phyloP scores from a whole-genome alignment of 1,284 basidiomycete species.

The Rhodotorula sp. region DNA sequence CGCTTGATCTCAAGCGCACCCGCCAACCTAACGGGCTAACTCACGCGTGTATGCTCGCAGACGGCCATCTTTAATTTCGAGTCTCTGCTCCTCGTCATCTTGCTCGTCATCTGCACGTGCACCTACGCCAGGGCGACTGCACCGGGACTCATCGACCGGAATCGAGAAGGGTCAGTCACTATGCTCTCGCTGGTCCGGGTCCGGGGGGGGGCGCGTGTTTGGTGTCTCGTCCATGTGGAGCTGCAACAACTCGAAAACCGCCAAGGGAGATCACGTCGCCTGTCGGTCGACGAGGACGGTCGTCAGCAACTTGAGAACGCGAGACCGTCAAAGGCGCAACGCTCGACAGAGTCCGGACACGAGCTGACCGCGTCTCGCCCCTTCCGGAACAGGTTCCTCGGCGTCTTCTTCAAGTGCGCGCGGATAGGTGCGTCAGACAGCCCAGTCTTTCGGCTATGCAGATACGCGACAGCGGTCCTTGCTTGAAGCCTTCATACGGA shows the following conservation, averaged over 20 bases:
- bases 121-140: slow-evolving; percentile 89
- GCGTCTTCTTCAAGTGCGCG: slow-evolving; percentile 89
- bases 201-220: neutral
- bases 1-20: too few relatives aligned
- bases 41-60: slow-evolving; percentile 53
- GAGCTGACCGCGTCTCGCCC: neutral
- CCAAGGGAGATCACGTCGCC: neutral
- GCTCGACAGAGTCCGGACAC: neutral
- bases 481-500: too few relatives aligned
- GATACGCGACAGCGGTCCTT: too few relatives aligned
- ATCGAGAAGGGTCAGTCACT: slow-evolving; percentile 80
- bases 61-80: slow-evolving; percentile 98
- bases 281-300: neutral
- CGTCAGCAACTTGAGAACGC: neutral
- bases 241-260: neutral
- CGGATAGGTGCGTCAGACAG: slow-evolving; percentile 68
- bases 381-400: slow-evolving; percentile 66
- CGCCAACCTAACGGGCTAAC: too few relatives aligned
- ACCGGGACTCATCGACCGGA: slow-evolving; percentile 85
- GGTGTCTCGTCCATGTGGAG: neutral
- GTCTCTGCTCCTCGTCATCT: slow-evolving; percentile 86
- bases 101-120: slow-evolving; percentile 94
- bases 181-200: too few relatives aligned
- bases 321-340: neutral
- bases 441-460: too few relatives aligned